Conservation (phyloP, 768 basidiomycete genomes). For the Hypholoma fasciculare region DNA sequence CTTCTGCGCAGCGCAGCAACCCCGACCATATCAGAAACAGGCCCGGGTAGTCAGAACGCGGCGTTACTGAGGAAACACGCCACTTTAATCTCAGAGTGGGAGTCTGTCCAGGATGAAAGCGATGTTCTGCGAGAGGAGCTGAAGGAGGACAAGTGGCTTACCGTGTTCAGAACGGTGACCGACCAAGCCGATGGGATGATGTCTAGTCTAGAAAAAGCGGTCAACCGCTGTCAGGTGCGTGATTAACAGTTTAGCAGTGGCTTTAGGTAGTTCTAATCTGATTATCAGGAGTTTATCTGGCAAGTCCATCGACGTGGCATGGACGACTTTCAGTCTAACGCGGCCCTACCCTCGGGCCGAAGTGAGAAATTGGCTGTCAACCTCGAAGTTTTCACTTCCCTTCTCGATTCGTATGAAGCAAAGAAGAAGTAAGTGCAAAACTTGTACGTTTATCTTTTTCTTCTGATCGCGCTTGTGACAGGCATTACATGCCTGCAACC, state of each 20-base stretch:
- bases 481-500: conserved; percentile 94
- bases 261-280: conserved; percentile 2
- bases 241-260: conserved; percentile 6
- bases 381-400: conserved; percentile 62
- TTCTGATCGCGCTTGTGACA: conserved; percentile 26
- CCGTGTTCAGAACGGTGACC: conserved; percentile 90
- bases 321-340: conserved; percentile 34
- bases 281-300: conserved; percentile 76
- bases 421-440: conserved; percentile 74
- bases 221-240: conserved; percentile 84
- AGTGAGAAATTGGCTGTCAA: conserved; percentile 53
- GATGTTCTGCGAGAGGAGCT: conserved; percentile 86
- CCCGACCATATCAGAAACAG: conserved; percentile 40
- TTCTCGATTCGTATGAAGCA: conserved; percentile 79
- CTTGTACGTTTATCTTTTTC: conserved; percentile 13
- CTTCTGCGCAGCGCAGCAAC: conserved; percentile 49
- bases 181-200: conserved; percentile 99
- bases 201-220: conserved; percentile 91
- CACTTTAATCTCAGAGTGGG: conserved; percentile 77
- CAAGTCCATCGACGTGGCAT: conserved; percentile 69
- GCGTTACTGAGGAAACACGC: conserved; percentile 73
- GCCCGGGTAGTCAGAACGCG: conserved; percentile 39
- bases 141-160: conserved; percentile 97
- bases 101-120: conserved; percentile 74
- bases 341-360: conserved; percentile 47